Evolutionary conservation across 208 protist species (phyloP).

Genomic region (Zelonia costaricensis): DNA sequence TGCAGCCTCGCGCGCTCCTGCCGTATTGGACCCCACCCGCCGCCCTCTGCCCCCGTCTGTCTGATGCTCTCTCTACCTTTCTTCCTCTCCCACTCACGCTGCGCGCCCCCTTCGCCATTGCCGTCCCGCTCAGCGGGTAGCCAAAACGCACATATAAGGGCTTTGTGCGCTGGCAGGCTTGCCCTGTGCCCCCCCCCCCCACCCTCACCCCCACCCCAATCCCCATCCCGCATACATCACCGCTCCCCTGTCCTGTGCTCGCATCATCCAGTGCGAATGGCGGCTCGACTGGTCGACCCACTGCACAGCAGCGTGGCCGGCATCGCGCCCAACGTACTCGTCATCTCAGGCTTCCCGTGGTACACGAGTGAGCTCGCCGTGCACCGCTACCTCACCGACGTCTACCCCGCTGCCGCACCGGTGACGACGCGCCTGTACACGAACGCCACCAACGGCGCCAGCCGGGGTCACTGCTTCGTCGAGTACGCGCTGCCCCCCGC

Average conservation of each 20-base stretch:
- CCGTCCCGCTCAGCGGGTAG: too few relatives aligned
- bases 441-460: conserved; percentile 74
- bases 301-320: conserved; percentile 10
- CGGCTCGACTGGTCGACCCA: conserved; percentile 28
- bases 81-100: too few relatives aligned
- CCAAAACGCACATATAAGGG: too few relatives aligned
- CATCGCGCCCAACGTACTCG: conserved; percentile 51
- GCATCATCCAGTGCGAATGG: conserved; percentile 1
- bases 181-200: too few relatives aligned
- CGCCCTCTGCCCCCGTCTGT: too few relatives aligned
- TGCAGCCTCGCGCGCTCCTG: too few relatives aligned
- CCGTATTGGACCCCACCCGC: too few relatives aligned
- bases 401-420: conserved; percentile 42
- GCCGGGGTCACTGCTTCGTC: conserved; percentile 78
- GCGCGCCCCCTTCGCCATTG: too few relatives aligned
- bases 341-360: conserved; percentile 80
- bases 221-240: too few relatives aligned
- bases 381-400: conserved; percentile 47
- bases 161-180: too few relatives aligned
- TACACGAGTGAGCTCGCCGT: conserved; percentile 59
- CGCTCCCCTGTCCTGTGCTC: neutral
- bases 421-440: conserved; percentile 75
- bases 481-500: conserved; percentile 52
- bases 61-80: too few relatives aligned
- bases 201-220: too few relatives aligned